Conservation (phyloP, 352 stramenopile genomes). For the Globisporangium heterothallicum region DNA sequence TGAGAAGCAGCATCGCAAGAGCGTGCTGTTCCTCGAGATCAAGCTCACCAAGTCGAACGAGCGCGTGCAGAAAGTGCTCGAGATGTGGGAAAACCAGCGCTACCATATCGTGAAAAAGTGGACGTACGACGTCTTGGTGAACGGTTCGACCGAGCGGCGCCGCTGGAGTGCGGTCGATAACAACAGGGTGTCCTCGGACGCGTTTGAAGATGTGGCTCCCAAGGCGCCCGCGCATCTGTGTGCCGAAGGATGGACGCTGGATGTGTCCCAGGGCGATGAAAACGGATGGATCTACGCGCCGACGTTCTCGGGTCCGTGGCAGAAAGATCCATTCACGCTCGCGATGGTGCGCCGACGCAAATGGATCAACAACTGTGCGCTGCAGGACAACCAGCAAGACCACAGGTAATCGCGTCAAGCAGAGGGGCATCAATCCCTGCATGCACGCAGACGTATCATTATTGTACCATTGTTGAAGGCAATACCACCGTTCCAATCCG, state of each 20-base stretch:
- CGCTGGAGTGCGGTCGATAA: constrained; percentile 70
- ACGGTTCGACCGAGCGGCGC: constrained; percentile 56
- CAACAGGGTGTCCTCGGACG: constrained; percentile 49
- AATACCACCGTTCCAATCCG: too few species aligned
- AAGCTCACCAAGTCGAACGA: constrained; percentile 40
- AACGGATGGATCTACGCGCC: constrained; percentile 82
- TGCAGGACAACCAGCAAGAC: constrained; percentile 10
- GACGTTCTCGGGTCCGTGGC: constrained; percentile 73
- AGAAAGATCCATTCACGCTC: constrained; percentile 66
- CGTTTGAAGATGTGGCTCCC: constrained; percentile 65
- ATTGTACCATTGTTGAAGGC: background rate
- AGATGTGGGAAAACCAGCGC: constrained; percentile 85
- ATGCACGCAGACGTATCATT: background rate
- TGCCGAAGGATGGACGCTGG: constrained; percentile 71
- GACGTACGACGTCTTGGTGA: constrained; percentile 55
- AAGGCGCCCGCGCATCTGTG: constrained; percentile 41
- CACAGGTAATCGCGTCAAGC: constrained; percentile 1
- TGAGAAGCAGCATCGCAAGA: constrained; percentile 55
- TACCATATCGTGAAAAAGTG: constrained; percentile 75
- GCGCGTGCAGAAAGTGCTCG: constrained; percentile 56
- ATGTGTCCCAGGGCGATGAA: constrained; percentile 70
- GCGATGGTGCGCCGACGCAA: constrained; percentile 72
- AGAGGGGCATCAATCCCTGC: too few species aligned
- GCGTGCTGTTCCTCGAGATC: constrained; percentile 55
- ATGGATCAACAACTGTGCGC: constrained; percentile 72